Base-by-base conservation (phyloP, 192 early-diverging fungal genomes). In the Funneliformis mosseae region DNA sequence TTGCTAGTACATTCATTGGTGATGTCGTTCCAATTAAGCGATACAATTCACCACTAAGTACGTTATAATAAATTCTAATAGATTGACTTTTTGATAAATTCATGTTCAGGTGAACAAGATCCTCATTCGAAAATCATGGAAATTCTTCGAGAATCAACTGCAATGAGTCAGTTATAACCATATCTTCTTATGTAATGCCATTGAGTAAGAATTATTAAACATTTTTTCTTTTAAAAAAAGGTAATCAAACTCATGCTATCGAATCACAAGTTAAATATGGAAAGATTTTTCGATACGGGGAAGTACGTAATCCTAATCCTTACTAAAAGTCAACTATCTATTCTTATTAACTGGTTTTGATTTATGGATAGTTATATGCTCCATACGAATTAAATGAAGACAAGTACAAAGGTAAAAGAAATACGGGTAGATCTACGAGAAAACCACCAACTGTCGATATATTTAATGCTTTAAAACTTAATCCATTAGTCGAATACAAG, bases 401-500 rank as follows among this genome's bases (percentile, higher is more conserved):
- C 27, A 73, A 48, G 46, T 73, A 73, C 27, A 73, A 73, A 42
- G n/a, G 12, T 27, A 73, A 42, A 50, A 45, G 21, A 50, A 18
- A 33, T 73, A 4, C 18, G 4, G 3, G 48, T 73, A 43, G 8
- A 46, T n/a, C n/a, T n/a, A n/a, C n/a, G n/a, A 33, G 23, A 14
- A 11, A 23, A 50, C 42, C 76, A 7, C 71, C 71, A 73, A 73
- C 23, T 43, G 70, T 80, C 73, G 86, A 87, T 83, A 83, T 83
- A 16, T 87, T 87, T 78, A 76, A 85, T 41, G 67, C 45, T 7
- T 80, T 87, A 25, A 81, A 81, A 9, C 69, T 87, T 23, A 70
- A 87, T 77, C 86, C 86, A 23, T 85, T 87, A 46, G 64, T 81
- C 21, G 86, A 87, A 85, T 87, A 87, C 48, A 87, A 87, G 62